Evolutionary conservation across 345 rosid genomes (phyloP), one percentile per base, ranked within the genome.

Genomic region (Cardiospermum halicacabum): DNA sequence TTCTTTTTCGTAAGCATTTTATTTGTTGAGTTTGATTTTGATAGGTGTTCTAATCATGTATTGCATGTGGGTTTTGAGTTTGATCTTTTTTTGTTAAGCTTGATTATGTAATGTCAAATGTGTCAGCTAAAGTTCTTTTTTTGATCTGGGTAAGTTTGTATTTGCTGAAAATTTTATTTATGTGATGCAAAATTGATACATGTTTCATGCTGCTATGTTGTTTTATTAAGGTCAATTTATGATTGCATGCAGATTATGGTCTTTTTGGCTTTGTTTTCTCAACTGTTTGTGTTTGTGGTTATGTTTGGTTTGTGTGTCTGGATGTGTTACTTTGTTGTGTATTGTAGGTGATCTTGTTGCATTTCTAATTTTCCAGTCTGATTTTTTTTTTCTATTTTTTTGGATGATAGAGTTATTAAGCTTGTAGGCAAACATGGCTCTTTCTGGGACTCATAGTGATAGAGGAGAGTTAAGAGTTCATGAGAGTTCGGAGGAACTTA

Each of bases 401-500:
- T 34, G n/a, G n/a, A 57, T 37, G 42, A 68, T 65, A 39, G 62
- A 73, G 65, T 32, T 70, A 67, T 36, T 60, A 24, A 72, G 67
- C 75, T 71, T 60, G 24, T 58, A 26, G 54, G 53, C 72, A 80
- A n/a, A 72, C 76, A 89, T 92, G 96, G 85, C 91, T 69, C 71
- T 76, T 65, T 73, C 88, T 70, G 83, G 83, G 81, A 75, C 72
- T 78, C 70, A 61, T 37, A 79, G 69, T 65, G 88, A 75, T 43
- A 85, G 86, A 73, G 89, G 91, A 69, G 85, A 84, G 62, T 70
- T 85, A 69, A 84, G 88, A 81, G 75, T 92, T 77, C 88, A 81
- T 71, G 98, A 92, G 77, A 75, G 66, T 80, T 62, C 65, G 61
- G 89, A 84, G 51, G 96, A 92, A 70, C 84, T 92, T 57, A 77